phyloP scores from a whole-genome alignment of 495 filamentous ascomycete genomes.

The Trichoderma orchidacearum region DNA sequence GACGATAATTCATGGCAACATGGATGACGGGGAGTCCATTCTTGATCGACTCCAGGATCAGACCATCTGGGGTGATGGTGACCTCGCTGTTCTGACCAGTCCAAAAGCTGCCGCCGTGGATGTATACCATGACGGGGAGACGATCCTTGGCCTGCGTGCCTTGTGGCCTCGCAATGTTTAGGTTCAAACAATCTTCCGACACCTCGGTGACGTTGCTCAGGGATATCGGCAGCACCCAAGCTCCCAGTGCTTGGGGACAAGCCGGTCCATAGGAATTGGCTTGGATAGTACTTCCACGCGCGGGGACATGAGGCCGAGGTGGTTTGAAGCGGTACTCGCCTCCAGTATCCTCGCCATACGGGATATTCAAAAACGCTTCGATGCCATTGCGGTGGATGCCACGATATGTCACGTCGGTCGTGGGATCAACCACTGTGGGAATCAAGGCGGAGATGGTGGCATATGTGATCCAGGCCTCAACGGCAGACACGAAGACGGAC shows the following conservation, averaged over 20 bases:
- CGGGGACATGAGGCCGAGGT: constrained; percentile 17
- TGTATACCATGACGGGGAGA: constrained; percentile 38
- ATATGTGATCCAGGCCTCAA: background rate
- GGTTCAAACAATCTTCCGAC: constrained; percentile 30
- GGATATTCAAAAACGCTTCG: constrained; percentile 32
- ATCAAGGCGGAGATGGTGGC: background rate
- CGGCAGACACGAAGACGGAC: too few relatives aligned
- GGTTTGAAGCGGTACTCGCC: constrained; percentile 30
- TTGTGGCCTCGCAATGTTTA: constrained; percentile 27
- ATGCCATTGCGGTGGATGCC: constrained; percentile 17
- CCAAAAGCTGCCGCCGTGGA: constrained; percentile 29
- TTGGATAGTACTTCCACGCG: constrained; percentile 18
- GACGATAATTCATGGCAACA: constrained; percentile 52
- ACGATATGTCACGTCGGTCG: constrained; percentile 11
- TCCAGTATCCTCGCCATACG: constrained; percentile 27
- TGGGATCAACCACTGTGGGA: background rate
- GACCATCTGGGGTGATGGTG: constrained; percentile 5
- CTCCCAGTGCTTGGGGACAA: constrained; percentile 23
- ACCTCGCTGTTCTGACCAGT: constrained; percentile 26
- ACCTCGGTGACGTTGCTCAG: constrained; percentile 15
- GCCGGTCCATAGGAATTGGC: constrained; percentile 25
- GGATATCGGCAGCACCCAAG: constrained; percentile 12
- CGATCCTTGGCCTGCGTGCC: constrained; percentile 14
- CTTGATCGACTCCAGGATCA: background rate
- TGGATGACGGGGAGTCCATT: constrained; percentile 30